phyloP scores from a whole-genome alignment of 805 yeast genomes.

The Spathaspora passalidarum region DNA sequence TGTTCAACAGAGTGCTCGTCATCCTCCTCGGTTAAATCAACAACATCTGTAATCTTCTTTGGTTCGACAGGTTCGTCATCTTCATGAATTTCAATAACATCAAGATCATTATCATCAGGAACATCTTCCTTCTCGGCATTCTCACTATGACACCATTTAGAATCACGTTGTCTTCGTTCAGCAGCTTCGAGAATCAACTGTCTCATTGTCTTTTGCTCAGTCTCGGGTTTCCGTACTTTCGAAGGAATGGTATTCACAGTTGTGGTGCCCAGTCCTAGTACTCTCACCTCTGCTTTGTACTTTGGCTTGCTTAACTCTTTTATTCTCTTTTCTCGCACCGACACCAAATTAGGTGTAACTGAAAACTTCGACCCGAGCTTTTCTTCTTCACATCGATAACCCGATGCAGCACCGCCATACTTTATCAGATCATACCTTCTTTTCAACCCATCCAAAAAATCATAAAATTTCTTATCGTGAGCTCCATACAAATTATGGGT shows the following conservation, averaged over 20 bases:
- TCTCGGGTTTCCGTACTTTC: constrained; percentile 2
- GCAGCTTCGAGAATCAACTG: constrained; percentile 59
- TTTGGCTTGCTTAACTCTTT: constrained; percentile 38
- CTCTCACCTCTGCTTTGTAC: constrained; percentile 39
- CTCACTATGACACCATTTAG: constrained; percentile 43
- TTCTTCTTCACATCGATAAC: constrained; percentile 48
- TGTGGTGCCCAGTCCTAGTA: constrained; percentile 18
- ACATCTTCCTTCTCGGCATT: constrained; percentile 24
- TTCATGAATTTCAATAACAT: constrained; percentile 26
- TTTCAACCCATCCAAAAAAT: constrained; percentile 58
- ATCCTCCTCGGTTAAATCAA: constrained; percentile 15
- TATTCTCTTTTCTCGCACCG: constrained; percentile 37
- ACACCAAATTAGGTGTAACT: constrained; percentile 14
- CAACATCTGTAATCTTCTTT: constrained; percentile 7
- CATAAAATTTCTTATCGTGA: constrained; percentile 72
- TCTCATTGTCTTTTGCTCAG: constrained; percentile 22
- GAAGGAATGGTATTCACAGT: background rate
- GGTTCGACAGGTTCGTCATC: background rate
- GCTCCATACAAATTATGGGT: constrained; percentile 80
- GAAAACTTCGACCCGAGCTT: constrained; percentile 38
- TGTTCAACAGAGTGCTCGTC: constrained; percentile 6
- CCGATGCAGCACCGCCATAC: constrained; percentile 35
- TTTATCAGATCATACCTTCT: constrained; percentile 46
- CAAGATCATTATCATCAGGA: constrained; percentile 46
- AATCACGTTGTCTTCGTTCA: constrained; percentile 54